Conservation (phyloP, 768 basidiomycete genomes). For the Lentinula guzmanii region DNA sequence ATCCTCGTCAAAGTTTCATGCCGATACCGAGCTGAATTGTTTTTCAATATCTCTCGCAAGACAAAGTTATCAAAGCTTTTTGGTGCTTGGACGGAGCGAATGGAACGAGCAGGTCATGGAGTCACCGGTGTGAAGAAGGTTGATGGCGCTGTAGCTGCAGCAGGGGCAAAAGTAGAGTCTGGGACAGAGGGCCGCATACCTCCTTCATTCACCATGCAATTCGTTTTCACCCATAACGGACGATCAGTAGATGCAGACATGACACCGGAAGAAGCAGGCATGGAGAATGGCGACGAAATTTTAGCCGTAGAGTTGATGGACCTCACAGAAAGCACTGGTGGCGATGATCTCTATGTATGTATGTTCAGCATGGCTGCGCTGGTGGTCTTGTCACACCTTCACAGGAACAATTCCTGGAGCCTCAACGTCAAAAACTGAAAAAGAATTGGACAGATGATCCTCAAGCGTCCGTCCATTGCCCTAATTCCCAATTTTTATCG, state of each 20-base stretch:
- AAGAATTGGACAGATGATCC: conserved; percentile 81
- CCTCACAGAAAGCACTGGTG: conserved; percentile 61
- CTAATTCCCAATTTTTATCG: background rate
- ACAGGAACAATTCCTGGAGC: conserved; percentile 63
- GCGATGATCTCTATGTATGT: conserved; percentile 56
- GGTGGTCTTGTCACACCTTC: background rate
- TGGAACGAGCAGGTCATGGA: conserved; percentile 52
- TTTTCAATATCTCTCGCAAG: conserved; percentile 91
- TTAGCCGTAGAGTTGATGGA: conserved; percentile 89
- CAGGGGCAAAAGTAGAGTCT: conserved; percentile 10
- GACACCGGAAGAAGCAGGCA: conserved; percentile 80
- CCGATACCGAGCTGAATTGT: conserved; percentile 84
- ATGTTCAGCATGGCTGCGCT: background rate
- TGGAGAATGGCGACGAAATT: conserved; percentile 88
- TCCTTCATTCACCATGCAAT: conserved; percentile 47
- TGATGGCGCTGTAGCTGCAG: conserved; percentile 16
- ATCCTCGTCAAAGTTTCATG: conserved; percentile 87
- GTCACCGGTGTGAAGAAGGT: conserved; percentile 33
- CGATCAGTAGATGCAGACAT: conserved; percentile 73
- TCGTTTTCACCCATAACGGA: conserved; percentile 82
- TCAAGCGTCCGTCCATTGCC: conserved; percentile 48
- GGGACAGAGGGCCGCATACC: background rate
- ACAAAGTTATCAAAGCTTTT: conserved; percentile 80
- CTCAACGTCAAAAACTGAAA: conserved; percentile 61
- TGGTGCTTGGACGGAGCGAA: conserved; percentile 84